Base-by-base conservation (phyloP, 306 rosid genomes). In the Betula pendula region DNA sequence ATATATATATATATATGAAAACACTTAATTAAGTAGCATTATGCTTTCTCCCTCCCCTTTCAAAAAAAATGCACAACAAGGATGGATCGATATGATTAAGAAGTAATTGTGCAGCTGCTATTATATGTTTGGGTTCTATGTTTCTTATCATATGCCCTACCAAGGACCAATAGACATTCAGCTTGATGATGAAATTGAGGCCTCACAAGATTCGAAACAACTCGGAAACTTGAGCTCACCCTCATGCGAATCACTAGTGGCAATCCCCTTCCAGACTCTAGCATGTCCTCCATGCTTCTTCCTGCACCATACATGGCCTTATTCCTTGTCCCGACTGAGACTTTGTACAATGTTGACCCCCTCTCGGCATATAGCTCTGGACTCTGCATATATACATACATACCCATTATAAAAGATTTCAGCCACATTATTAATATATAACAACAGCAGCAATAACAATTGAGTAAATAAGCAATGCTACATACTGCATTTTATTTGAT, bases 231-330 rank as follows among this genome's bases (percentile, higher is more conserved):
- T 8, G 99, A 90, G 14, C 69, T 73, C 10, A 92, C 27, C 0
- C 35, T 80, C 44, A 90, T 79, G 8, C 72, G 73, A 50, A 89
- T 65, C 11, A 60, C 25, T 31, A 95, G 60, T 1, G 93, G 85
- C 75, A 95, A 79, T 29, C 99, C 94, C 24, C 50, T 81, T 65
- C 82, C 90, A 3, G 97, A 95, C 25, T 89, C 88, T 4, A 95
- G 73, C 90, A 83, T 77, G 72, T 92, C 99, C 40, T 90, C 85
- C 97, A 95, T 95, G 78, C 78, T 86, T 74, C 97, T 84, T 70
- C 99, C 99, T 3, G 97, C 99, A 24, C 99, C 99, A 65, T 95
- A 95, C 97, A 95, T 79, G 0, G 89, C 69, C 85, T 82, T 95
- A 52, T 86, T 87, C 77, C 77, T 88, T 15, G 83, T 83, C 50